Evolutionary conservation across 1,284 basidiomycete species (phyloP).

Genomic region (Tetrapyrgos nigripes): DNA sequence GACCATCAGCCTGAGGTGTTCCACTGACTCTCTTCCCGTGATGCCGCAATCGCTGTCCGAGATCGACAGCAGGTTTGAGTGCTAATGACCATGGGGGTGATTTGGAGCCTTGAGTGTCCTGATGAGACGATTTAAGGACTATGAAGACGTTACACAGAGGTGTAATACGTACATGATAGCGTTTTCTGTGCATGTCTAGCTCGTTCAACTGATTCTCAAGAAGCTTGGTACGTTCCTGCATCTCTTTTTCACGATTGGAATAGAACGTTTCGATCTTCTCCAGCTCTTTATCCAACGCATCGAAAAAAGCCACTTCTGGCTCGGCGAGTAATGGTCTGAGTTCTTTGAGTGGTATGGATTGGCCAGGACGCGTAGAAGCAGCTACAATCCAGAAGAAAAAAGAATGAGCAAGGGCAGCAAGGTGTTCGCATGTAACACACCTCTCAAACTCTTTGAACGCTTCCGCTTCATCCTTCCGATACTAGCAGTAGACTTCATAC

Average conservation of each 20-base stretch:
- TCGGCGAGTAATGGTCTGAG: constrained; percentile 61
- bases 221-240: constrained; percentile 52
- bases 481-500: not conserved
- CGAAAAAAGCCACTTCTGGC: constrained; percentile 76
- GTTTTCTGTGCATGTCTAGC: constrained; percentile 71
- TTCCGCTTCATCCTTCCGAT: constrained; percentile 1
- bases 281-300: constrained; percentile 75
- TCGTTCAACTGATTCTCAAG: constrained; percentile 79
- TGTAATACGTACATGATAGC: constrained; percentile 62
- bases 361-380: constrained; percentile 11
- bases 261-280: constrained; percentile 90
- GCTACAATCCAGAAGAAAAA: not conserved
- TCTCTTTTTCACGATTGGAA: constrained; percentile 73
- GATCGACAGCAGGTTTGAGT: not conserved
- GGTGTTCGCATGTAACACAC: not conserved
- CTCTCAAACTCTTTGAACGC: constrained; percentile 4
- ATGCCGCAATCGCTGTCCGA: not conserved
- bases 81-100: not conserved
- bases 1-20: not conserved
- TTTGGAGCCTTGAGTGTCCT: constrained; percentile 14
- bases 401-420: too few species aligned
- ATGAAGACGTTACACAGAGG: not conserved
- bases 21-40: not conserved
- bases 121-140: not conserved
- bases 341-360: constrained; percentile 50